A percentile compares a stretch with the other conserved stretches of the same genome.
phyloP scores from a whole-genome alignment of 2,329 filamentous ascomycete genomes.

The Davidsoniella australis region DNA sequence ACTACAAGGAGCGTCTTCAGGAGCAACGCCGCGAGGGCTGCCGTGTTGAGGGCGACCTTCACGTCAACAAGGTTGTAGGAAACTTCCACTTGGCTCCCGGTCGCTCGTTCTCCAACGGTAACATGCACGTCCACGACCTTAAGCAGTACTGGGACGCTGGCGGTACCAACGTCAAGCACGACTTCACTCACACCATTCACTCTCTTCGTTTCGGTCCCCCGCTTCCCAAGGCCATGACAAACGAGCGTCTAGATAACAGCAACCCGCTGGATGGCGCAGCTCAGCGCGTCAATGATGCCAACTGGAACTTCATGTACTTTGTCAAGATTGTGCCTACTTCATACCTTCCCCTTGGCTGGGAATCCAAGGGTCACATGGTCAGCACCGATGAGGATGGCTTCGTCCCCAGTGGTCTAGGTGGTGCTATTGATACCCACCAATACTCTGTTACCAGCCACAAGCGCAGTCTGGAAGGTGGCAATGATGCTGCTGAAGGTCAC shows the following conservation, averaged over 20 bases:
- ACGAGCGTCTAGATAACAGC: constrained; percentile 37
- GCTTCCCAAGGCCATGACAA: constrained; percentile 51
- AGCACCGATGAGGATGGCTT: constrained; percentile 45
- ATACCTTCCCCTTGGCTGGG: constrained; percentile 84
- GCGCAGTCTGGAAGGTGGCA: constrained; percentile 67
- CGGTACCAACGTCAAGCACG: constrained; percentile 50
- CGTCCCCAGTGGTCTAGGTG: constrained; percentile 48
- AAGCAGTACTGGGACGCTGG: constrained; percentile 80
- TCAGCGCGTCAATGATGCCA: constrained; percentile 63
- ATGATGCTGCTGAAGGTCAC: constrained; percentile 74
- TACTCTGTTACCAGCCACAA: constrained; percentile 97
- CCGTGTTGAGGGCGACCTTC: constrained; percentile 76
- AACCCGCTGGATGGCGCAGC: constrained; percentile 62
- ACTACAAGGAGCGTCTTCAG: constrained; percentile 79
- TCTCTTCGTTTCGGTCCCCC: constrained; percentile 84
- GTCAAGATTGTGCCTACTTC: constrained; percentile 95
- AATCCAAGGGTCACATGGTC: constrained; percentile 32
- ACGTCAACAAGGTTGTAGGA: constrained; percentile 95
- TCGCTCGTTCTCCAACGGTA: constrained; percentile 86
- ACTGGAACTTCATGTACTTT: constrained; percentile 98
- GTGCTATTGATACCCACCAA: constrained; percentile 92
- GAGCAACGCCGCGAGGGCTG: constrained; percentile 83
- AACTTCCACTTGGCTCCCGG: constrained; percentile 98
- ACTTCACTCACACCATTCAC: constrained; percentile 80
- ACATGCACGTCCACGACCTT: constrained; percentile 94